A percentile compares a stretch with the other conserved stretches of the same genome.
phyloP scores from a whole-genome alignment of 2,329 filamentous ascomycete species.

The Penicillium frequentans region DNA sequence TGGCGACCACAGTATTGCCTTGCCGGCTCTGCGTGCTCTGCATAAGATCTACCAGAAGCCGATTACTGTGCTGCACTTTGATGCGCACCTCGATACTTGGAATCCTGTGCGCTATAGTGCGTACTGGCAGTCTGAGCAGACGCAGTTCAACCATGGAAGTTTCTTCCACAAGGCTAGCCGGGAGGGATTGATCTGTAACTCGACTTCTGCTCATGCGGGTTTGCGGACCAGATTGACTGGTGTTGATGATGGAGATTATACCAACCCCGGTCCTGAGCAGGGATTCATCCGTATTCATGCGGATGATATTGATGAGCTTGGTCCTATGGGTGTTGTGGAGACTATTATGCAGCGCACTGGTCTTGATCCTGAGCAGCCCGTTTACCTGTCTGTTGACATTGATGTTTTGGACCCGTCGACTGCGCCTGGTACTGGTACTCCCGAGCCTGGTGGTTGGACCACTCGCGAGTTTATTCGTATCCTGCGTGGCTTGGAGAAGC shows the following conservation, averaged over 20 bases:
- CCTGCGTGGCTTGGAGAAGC: conserved; percentile 72
- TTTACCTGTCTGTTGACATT: conserved; percentile 80
- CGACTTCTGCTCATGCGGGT: conserved; percentile 76
- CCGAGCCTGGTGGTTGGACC: conserved; percentile 89
- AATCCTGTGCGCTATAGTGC: conserved; percentile 75
- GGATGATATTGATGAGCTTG: conserved; percentile 84
- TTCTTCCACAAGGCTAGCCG: conserved; percentile 89
- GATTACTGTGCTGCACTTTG: conserved; percentile 73
- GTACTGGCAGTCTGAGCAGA: conserved; percentile 69
- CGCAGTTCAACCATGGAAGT: conserved; percentile 80
- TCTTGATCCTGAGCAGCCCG: conserved; percentile 63
- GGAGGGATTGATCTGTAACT: conserved; percentile 75
- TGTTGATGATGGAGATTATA: conserved; percentile 65
- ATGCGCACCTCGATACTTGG: conserved; percentile 82
- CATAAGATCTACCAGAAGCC: conserved; percentile 61
- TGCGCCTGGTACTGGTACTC: conserved; percentile 77
- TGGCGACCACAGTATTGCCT: conserved; percentile 70
- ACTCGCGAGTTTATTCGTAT: conserved; percentile 84
- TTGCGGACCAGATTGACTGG: conserved; percentile 74
- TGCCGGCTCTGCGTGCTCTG: conserved; percentile 68
- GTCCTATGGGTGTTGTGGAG: conserved; percentile 67
- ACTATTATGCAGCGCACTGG: conserved; percentile 72
- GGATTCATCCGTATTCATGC: conserved; percentile 78
- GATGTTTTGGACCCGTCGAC: conserved; percentile 75
- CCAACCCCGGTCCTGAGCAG: conserved; percentile 68